A percentile compares a stretch with the other conserved stretches of the same genome.
Conservation (phyloP, 768 basidiomycete genomes). For the Russula sp. region DNA sequence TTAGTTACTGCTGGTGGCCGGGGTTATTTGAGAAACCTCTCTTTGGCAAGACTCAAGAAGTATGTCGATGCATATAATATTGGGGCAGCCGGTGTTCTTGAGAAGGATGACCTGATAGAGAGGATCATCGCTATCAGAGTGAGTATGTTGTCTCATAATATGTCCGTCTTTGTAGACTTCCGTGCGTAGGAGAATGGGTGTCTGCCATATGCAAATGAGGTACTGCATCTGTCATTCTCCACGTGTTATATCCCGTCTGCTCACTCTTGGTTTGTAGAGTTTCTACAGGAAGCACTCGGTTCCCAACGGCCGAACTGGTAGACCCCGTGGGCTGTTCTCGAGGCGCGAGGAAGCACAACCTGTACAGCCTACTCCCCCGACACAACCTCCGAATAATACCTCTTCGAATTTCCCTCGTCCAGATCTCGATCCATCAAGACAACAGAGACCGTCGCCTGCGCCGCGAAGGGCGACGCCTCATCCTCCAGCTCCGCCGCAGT, state of each 20-base stretch:
- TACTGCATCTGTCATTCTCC: slow-evolving; percentile 20
- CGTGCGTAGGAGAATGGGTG: slow-evolving; percentile 53
- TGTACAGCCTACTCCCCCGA: slow-evolving; percentile 16
- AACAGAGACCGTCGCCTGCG: slow-evolving; percentile 22
- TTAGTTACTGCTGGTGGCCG: slow-evolving; percentile 65
- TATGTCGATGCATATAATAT: slow-evolving; percentile 70
- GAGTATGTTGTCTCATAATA: slow-evolving; percentile 20
- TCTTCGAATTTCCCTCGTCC: slow-evolving; percentile 19
- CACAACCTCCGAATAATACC: slow-evolving; percentile 17
- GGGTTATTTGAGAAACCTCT: slow-evolving; percentile 45
- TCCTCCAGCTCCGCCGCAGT: slow-evolving; percentile 23
- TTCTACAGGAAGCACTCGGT: slow-evolving; percentile 61
- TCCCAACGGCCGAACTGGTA: slow-evolving; percentile 33
- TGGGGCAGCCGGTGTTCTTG: slow-evolving; percentile 50
- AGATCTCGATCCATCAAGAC: slow-evolving; percentile 25
- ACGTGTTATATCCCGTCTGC: background rate
- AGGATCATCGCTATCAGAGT: slow-evolving; percentile 47
- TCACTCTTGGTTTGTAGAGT: slow-evolving; percentile 29
- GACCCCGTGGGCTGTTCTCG: slow-evolving; percentile 40
- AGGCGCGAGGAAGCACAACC: slow-evolving; percentile 29
- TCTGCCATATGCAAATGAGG: slow-evolving; percentile 52
- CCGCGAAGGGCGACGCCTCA: slow-evolving; percentile 24
- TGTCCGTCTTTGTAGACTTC: background rate
- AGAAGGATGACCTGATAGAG: slow-evolving; percentile 75
- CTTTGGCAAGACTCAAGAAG: slow-evolving; percentile 56